phyloP scores from a whole-genome alignment of 345 rosid genomes.

The Euclidium syriacum region DNA sequence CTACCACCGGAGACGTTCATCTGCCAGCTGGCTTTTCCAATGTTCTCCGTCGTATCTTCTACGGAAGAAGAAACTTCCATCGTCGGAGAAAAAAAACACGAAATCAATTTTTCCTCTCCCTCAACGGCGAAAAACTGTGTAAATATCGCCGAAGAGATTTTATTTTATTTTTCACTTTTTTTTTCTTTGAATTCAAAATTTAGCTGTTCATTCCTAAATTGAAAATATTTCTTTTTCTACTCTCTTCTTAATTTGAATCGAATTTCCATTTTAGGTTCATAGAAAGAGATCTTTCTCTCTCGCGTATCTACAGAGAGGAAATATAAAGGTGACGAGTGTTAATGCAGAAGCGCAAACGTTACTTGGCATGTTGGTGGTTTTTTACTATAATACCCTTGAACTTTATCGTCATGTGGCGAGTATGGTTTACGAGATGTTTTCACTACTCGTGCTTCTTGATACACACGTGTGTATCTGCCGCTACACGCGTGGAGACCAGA shows the following conservation, averaged over 20 bases:
- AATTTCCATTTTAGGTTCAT: not conserved
- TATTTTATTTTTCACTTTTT: not conserved
- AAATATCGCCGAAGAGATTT: not conserved
- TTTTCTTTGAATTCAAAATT: not conserved
- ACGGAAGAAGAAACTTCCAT: constrained; percentile 31
- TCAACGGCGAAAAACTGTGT: not conserved
- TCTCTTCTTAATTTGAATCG: not conserved
- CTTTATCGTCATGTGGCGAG: not conserved
- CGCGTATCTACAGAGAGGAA: not conserved
- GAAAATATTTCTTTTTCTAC: not conserved
- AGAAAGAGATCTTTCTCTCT: not conserved
- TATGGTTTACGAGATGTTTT: not conserved
- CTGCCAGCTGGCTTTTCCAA: not conserved
- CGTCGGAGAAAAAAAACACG: not conserved
- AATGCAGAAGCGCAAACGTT: constrained; percentile 27
- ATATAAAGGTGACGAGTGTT: constrained; percentile 28
- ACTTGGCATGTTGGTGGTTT: constrained; percentile 2
- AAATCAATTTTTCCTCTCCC: not conserved
- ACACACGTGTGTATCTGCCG: constrained; percentile 12
- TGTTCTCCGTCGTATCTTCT: constrained; percentile 8
- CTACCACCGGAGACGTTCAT: not conserved
- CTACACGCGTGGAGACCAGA: constrained; percentile 23
- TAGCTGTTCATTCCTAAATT: not conserved
- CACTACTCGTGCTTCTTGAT: not conserved
- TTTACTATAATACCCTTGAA: not conserved